These are phyloP conservation scores for Drosera capensis DNA, from an alignment of 148 eudicot species.

Conservation along the genomic window DNA sequence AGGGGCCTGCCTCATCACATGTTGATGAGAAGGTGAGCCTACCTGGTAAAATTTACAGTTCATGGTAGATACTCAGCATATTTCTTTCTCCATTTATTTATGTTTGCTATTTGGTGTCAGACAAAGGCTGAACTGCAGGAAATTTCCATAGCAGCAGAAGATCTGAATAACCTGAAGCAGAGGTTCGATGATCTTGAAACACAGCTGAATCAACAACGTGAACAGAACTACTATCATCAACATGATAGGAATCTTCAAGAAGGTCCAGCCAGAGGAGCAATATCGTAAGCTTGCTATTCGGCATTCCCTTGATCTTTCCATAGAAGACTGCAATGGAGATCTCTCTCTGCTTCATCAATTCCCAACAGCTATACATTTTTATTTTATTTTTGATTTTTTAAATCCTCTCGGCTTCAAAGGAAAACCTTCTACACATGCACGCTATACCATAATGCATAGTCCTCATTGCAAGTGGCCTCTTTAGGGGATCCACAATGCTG, in stretches of 20 bases:
- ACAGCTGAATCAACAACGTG: conserved; percentile 44
- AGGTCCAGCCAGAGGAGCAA: conserved; percentile 19
- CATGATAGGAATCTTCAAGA: conserved; percentile 17
- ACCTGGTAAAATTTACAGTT: background rate
- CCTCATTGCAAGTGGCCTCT: too few species aligned
- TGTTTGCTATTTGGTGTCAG: conserved; percentile 14
- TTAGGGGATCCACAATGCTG: too few species aligned
- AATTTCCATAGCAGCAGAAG: conserved; percentile 41
- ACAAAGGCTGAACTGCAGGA: conserved; percentile 42
- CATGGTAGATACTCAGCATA: too few species aligned
- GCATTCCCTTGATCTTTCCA: too few species aligned
- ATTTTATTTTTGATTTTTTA: too few species aligned
- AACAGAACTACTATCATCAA: conserved; percentile 23
- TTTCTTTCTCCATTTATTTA: conserved; percentile 7
- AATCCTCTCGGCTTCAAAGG: too few species aligned
- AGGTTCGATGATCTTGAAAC: conserved; percentile 51
- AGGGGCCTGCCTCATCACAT: conserved; percentile 17
- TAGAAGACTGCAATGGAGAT: too few species aligned
- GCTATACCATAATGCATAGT: too few species aligned
- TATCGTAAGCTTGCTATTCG: conserved; percentile 19
- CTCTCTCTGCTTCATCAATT: too few species aligned
- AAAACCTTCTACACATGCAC: too few species aligned
- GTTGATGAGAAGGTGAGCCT: conserved; percentile 57
- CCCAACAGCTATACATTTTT: too few species aligned
- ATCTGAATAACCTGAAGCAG: conserved; percentile 40